Percentiles rank a stretch among this genome's conserved stretches.
Conservation (phyloP, 345 rosid genomes). For the Adansonia digitata region DNA sequence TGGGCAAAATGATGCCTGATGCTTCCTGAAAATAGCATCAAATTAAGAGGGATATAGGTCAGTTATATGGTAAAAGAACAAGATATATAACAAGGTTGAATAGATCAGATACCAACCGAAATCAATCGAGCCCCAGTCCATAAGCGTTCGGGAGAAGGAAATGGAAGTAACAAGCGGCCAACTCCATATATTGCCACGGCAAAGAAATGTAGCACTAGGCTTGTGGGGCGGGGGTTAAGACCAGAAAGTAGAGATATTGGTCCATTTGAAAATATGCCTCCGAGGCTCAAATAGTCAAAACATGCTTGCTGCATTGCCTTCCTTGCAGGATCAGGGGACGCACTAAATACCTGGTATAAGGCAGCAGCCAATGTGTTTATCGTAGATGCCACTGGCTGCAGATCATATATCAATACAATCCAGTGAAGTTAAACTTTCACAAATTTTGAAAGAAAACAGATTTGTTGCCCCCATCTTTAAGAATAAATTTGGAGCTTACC, state of each 20-base stretch:
- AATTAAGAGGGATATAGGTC: not conserved
- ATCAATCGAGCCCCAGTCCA: slow-evolving; percentile 31
- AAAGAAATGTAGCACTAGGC: slow-evolving; percentile 34
- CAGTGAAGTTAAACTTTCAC: not conserved
- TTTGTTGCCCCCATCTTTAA: no score
- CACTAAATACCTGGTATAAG: slow-evolving; percentile 27
- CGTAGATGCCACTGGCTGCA: slow-evolving; percentile 40
- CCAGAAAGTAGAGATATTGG: slow-evolving; percentile 36
- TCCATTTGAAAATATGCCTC: slow-evolving; percentile 33
- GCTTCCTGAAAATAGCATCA: slow-evolving; percentile 5
- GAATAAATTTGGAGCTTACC: slow-evolving; percentile 19
- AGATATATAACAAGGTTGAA: not conserved
- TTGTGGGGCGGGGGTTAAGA: slow-evolving; percentile 33
- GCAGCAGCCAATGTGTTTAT: slow-evolving; percentile 41
- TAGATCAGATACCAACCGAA: slow-evolving; percentile 21
- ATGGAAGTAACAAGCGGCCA: slow-evolving; percentile 28
- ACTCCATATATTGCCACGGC: slow-evolving; percentile 31
- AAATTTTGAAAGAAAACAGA: no score
- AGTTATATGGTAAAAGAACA: not conserved
- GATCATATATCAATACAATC: not conserved
- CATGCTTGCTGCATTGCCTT: slow-evolving; percentile 36
- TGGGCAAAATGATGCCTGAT: slow-evolving; percentile 17
- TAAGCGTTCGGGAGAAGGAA: slow-evolving; percentile 28
- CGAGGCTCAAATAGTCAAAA: slow-evolving; percentile 37
- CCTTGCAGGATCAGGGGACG: slow-evolving; percentile 27